Percentiles rank a stretch among this genome's conserved stretches.
These are phyloP conservation scores for Solanum commersonii DNA, from an alignment of 257 asterid species.

Conservation along the genomic window DNA sequence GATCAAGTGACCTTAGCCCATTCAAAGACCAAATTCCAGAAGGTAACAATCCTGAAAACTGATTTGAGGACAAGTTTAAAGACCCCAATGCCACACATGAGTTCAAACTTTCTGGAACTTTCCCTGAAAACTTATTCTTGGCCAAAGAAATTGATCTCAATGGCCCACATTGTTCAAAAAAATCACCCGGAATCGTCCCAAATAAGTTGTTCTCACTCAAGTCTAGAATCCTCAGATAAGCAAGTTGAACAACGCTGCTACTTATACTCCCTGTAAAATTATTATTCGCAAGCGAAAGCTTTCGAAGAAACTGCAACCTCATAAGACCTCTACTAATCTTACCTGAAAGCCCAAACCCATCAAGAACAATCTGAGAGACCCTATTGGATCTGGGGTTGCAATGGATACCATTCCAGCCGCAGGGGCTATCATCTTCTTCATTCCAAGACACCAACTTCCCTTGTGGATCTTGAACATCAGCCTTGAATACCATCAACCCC, in stretches of 20 bases:
- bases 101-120: conserved; percentile 62
- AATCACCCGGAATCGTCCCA: conserved; percentile 51
- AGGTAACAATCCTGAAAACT: conserved; percentile 62
- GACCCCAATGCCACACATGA: conserved; percentile 57
- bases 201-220: conserved; percentile 66
- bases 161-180: conserved; percentile 77
- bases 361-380: conserved; percentile 79
- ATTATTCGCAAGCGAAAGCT: conserved; percentile 63
- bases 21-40: conserved; percentile 57
- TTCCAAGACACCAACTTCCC: conserved; percentile 79
- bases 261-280: conserved; percentile 66
- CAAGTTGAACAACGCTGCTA: conserved; percentile 55
- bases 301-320: conserved; percentile 56
- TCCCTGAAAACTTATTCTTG: conserved; percentile 55
- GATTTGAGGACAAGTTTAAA: conserved; percentile 66
- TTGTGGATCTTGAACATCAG: conserved; percentile 70
- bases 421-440: conserved; percentile 84
- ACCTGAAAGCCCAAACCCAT: conserved; percentile 75
- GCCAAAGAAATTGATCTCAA: conserved; percentile 69
- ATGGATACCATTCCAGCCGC: conserved; percentile 73
- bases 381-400: conserved; percentile 91
- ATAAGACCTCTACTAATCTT: conserved; percentile 81
- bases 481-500: conserved; percentile 87
- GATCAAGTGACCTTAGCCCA: conserved; percentile 65
- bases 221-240: conserved; percentile 58